These are phyloP conservation scores for Colletotrichum horii DNA, from an alignment of 2,329 filamentous ascomycete species.

Conservation along the genomic window DNA sequence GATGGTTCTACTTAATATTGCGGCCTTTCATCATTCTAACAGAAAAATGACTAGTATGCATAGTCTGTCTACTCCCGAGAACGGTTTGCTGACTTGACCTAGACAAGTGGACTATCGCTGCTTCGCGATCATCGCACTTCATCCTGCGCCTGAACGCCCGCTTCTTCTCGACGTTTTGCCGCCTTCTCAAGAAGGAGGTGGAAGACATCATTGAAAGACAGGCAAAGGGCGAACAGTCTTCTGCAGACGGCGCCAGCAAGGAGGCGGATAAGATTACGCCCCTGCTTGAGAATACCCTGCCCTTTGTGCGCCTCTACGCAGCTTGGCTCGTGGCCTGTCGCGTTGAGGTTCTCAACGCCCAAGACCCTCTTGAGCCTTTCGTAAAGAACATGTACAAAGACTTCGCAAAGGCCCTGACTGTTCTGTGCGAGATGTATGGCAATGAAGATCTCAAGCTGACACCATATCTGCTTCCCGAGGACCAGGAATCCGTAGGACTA, in stretches of 20 bases:
- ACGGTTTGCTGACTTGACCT: background rate
- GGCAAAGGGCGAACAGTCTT: conserved; percentile 32
- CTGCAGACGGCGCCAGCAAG: conserved; percentile 22
- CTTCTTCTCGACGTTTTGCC: conserved; percentile 75
- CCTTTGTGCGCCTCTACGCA: conserved; percentile 57
- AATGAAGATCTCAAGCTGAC: conserved; percentile 41
- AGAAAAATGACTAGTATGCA: conserved; percentile 56
- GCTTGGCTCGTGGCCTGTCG: conserved; percentile 57
- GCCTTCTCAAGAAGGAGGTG: conserved; percentile 73
- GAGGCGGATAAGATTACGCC: conserved; percentile 37
- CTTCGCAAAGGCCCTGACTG: conserved; percentile 51
- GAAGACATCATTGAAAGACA: conserved; percentile 49
- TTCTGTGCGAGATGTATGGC: conserved; percentile 52
- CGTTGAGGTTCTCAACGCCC: conserved; percentile 50
- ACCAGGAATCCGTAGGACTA: conserved; percentile 51
- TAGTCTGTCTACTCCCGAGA: background rate
- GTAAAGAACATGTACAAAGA: conserved; percentile 51
- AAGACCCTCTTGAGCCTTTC: conserved; percentile 48
- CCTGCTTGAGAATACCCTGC: conserved; percentile 49
- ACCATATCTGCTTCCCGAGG: conserved; percentile 58
- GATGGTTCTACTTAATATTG: conserved; percentile 84
- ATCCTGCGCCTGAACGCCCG: conserved; percentile 80
- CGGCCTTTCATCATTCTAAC: conserved; percentile 77
- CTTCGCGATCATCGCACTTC: conserved; percentile 62
- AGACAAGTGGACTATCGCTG: conserved; percentile 52